Evolutionary conservation across 495 filamentous ascomycete genomes (phyloP).

Genomic region (Aspergillus leporis): DNA sequence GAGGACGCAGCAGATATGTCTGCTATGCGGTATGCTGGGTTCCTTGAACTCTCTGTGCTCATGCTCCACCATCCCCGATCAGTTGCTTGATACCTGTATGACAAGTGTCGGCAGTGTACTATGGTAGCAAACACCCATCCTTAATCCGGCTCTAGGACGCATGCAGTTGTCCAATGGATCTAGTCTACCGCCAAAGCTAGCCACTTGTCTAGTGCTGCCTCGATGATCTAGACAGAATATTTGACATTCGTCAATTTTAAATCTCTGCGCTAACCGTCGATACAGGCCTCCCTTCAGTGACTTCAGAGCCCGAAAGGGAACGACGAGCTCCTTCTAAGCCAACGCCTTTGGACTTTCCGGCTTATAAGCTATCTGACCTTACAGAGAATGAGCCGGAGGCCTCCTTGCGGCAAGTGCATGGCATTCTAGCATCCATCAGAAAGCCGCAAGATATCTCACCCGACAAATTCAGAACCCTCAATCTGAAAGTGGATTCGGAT

Average conservation of each 20-base stretch:
- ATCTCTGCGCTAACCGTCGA: background rate
- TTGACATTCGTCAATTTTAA: background rate
- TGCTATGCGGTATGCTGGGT: background rate
- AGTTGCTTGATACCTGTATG: background rate
- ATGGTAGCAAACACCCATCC: background rate
- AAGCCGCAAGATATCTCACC: slow-evolving; percentile 53
- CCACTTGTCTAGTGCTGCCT: background rate
- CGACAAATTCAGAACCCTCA: slow-evolving; percentile 53
- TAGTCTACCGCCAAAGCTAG: background rate
- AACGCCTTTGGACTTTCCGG: slow-evolving; percentile 52
- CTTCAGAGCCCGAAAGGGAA: slow-evolving; percentile 42
- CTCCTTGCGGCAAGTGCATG: slow-evolving; percentile 37
- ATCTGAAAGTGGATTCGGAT: slow-evolving; percentile 47
- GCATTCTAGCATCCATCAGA: slow-evolving; percentile 48
- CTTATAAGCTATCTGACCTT: slow-evolving; percentile 36
- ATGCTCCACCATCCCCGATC: background rate
- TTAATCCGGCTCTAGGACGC: no score
- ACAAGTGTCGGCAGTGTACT: background rate
- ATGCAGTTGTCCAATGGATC: background rate
- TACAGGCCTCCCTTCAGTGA: slow-evolving; percentile 37
- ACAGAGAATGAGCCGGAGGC: slow-evolving; percentile 26
- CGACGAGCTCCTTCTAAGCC: slow-evolving; percentile 46
- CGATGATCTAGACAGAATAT: background rate
- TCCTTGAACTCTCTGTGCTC: background rate
- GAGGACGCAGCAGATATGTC: background rate